These are phyloP conservation scores for Pseudogymnoascus sp. DNA, from an alignment of 2,329 filamentous ascomycete genomes.

Conservation along the genomic window DNA sequence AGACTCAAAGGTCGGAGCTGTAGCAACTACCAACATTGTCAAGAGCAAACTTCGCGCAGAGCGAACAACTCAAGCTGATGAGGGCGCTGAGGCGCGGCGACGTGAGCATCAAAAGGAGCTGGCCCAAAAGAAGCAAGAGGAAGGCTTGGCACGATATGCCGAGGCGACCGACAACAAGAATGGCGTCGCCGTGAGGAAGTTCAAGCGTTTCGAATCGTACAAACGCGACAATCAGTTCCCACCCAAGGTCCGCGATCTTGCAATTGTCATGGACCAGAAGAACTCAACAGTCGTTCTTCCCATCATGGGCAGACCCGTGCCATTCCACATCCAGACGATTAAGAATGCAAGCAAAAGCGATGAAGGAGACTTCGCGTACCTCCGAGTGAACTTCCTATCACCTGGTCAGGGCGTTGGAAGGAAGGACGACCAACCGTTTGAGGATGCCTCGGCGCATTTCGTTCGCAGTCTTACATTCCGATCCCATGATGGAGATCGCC, in stretches of 20 bases:
- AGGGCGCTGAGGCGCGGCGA: slow-evolving; percentile 79
- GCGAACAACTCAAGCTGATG: slow-evolving; percentile 76
- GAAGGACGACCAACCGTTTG: slow-evolving; percentile 96
- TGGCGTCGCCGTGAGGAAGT: slow-evolving; percentile 91
- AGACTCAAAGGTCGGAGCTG: slow-evolving; percentile 71
- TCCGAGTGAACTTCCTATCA: slow-evolving; percentile 95
- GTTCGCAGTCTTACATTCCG: slow-evolving; percentile 91
- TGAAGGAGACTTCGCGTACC: slow-evolving; percentile 85
- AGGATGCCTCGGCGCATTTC: slow-evolving; percentile 92
- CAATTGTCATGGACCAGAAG: slow-evolving; percentile 85
- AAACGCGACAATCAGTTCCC: slow-evolving; percentile 96
- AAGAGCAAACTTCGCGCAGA: slow-evolving; percentile 88
- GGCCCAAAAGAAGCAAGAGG: slow-evolving; percentile 77
- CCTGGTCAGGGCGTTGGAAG: slow-evolving; percentile 94
- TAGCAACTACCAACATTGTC: slow-evolving; percentile 91
- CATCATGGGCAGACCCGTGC: slow-evolving; percentile 94
- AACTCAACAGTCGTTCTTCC: slow-evolving; percentile 85
- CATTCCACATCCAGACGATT: slow-evolving; percentile 96
- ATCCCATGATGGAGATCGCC: slow-evolving; percentile 78
- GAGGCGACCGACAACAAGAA: slow-evolving; percentile 79
- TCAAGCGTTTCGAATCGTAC: slow-evolving; percentile 98
- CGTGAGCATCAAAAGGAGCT: slow-evolving; percentile 89
- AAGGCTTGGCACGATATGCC: slow-evolving; percentile 77
- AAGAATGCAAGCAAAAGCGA: slow-evolving; percentile 98
- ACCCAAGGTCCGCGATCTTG: slow-evolving; percentile 69